Conservation (phyloP, 2,329 filamentous ascomycete genomes). For the Pseudopyricularia cyperi region DNA sequence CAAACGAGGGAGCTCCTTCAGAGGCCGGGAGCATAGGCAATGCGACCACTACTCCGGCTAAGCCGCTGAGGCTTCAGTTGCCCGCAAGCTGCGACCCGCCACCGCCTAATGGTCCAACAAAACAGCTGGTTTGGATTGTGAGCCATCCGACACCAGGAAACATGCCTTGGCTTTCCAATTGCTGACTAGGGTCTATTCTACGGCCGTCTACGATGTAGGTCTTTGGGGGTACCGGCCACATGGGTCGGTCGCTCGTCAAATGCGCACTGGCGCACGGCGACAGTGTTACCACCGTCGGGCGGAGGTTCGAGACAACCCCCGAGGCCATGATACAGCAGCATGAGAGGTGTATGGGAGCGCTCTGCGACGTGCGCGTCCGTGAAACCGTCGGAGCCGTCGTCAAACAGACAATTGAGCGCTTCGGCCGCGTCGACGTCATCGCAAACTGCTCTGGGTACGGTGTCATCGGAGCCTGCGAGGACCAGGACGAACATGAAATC, state of each 20-base stretch:
- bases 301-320: slow-evolving; percentile 62
- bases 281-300: slow-evolving; percentile 73
- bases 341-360: slow-evolving; percentile 60
- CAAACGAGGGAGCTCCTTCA: neutral
- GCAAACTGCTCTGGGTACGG: slow-evolving; percentile 93
- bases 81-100: slow-evolving; percentile 82
- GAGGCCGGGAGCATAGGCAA: slow-evolving; percentile 1
- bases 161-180: slow-evolving; percentile 3
- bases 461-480: slow-evolving; percentile 89
- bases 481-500: slow-evolving; percentile 90
- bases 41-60: neutral
- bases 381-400: slow-evolving; percentile 65
- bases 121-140: slow-evolving; percentile 82
- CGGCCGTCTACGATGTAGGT: slow-evolving; percentile 35
- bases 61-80: slow-evolving; percentile 34
- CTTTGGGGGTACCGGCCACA: slow-evolving; percentile 94
- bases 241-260: slow-evolving; percentile 82
- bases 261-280: slow-evolving; percentile 70
- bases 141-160: slow-evolving; percentile 16
- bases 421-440: slow-evolving; percentile 75
- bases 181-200: neutral
- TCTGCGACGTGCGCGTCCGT: slow-evolving; percentile 80
- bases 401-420: slow-evolving; percentile 55
- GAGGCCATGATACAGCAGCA: slow-evolving; percentile 62
- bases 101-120: slow-evolving; percentile 51